Conservation (phyloP, 2,329 filamentous ascomycete genomes). For the Pestalotiopsis sp. region DNA sequence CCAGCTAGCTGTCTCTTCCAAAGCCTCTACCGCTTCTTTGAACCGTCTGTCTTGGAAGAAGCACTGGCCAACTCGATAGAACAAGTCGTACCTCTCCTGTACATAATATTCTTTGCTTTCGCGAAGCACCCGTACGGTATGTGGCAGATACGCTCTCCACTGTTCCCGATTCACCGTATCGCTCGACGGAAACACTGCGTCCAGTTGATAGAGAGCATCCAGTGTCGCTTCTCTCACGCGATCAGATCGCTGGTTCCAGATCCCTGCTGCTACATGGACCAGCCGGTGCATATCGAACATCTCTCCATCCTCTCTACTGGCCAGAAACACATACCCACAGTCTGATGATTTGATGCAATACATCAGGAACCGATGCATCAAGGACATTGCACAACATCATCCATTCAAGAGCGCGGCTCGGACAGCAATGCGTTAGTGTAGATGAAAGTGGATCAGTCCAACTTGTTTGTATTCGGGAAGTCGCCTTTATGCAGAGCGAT, state of each 20-base stretch:
- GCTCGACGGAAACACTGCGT: slow-evolving; percentile 9
- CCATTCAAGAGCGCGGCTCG: no score
- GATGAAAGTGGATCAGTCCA: no score
- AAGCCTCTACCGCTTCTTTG: background rate
- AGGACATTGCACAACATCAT: no score
- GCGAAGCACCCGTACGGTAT: slow-evolving; percentile 25
- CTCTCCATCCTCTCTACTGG: slow-evolving; percentile 20
- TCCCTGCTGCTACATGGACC: slow-evolving; percentile 33
- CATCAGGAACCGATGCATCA: no score
- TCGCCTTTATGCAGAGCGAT: no score
- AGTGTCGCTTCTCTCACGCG: slow-evolving; percentile 7
- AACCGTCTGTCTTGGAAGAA: background rate
- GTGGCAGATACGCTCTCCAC: slow-evolving; percentile 29
- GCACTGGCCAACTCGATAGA: slow-evolving; percentile 6
- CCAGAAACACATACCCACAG: slow-evolving; percentile 33
- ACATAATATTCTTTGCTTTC: slow-evolving; percentile 16
- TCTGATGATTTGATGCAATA: no score
- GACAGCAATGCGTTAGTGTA: no score
- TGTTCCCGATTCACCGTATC: background rate
- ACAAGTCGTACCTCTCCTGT: slow-evolving; percentile 21
- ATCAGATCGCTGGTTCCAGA: slow-evolving; percentile 28
- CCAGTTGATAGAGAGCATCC: slow-evolving; percentile 7
- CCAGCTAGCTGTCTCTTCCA: background rate
- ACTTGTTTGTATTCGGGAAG: no score
- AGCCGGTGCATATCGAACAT: slow-evolving; percentile 38